These are phyloP conservation scores for Monilinia fructicola DNA, from an alignment of 2,329 filamentous ascomycete genomes.

Conservation along the genomic window DNA sequence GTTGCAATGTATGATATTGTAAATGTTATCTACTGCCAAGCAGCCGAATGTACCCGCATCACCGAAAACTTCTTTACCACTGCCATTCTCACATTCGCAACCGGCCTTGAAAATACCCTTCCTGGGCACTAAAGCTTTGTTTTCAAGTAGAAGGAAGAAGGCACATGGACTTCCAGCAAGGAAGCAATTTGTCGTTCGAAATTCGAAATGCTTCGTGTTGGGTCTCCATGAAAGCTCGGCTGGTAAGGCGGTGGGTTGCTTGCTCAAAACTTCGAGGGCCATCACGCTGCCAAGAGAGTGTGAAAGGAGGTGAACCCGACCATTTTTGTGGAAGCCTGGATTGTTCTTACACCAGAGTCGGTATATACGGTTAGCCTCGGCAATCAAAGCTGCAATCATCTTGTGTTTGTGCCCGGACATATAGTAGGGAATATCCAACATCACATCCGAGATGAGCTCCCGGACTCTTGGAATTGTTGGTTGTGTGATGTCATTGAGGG, in stretches of 20 bases:
- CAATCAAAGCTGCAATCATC: slow-evolving; percentile 86
- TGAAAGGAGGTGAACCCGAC: slow-evolving; percentile 86
- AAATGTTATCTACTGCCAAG: slow-evolving; percentile 90
- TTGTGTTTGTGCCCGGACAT: slow-evolving; percentile 93
- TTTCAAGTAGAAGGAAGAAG: slow-evolving; percentile 88
- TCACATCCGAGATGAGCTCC: slow-evolving; percentile 92
- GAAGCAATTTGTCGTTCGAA: slow-evolving; percentile 87
- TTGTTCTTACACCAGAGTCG: slow-evolving; percentile 94
- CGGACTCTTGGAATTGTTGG: slow-evolving; percentile 88
- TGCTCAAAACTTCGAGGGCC: slow-evolving; percentile 86
- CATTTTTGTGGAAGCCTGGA: slow-evolving; percentile 74
- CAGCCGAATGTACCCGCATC: slow-evolving; percentile 81
- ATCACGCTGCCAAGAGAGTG: slow-evolving; percentile 95
- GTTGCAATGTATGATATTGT: slow-evolving; percentile 77
- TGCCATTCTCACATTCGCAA: slow-evolving; percentile 61
- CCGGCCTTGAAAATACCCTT: slow-evolving; percentile 74
- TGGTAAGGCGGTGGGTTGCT: slow-evolving; percentile 75
- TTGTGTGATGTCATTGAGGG: slow-evolving; percentile 87
- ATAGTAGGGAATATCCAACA: slow-evolving; percentile 98
- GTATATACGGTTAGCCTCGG: slow-evolving; percentile 94
- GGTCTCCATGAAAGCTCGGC: slow-evolving; percentile 38
- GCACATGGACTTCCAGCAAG: slow-evolving; percentile 86
- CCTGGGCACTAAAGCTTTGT: slow-evolving; percentile 68
- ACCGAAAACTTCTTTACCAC: slow-evolving; percentile 65
- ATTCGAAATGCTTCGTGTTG: slow-evolving; percentile 71